phyloP scores from a whole-genome alignment of 106 monocot species.

The Dendrobium officinale region DNA sequence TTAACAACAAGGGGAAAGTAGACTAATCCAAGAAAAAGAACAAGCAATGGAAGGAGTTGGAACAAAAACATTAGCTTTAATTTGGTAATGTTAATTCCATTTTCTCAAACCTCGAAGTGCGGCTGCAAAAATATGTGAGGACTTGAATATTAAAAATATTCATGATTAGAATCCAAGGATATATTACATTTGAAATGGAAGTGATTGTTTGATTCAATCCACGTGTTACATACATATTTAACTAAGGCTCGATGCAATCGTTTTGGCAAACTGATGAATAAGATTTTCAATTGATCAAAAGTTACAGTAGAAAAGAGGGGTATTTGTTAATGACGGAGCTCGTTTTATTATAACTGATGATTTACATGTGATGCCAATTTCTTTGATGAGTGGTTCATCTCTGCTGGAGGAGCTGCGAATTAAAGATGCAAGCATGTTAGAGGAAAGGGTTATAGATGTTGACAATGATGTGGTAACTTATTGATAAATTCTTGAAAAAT shows the following conservation, averaged over 20 bases:
- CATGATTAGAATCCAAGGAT: constrained; percentile 4
- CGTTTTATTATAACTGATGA: constrained; percentile 18
- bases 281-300: background rate
- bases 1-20: no score
- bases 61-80: no score
- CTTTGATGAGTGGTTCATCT: background rate
- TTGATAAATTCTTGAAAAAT: background rate
- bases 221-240: background rate
- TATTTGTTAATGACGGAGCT: constrained; percentile 12
- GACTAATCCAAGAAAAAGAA: no score
- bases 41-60: no score
- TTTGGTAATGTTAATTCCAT: no score
- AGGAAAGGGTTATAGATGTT: background rate
- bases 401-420: constrained; percentile 8
- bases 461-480: constrained; percentile 7
- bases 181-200: constrained; percentile 11
- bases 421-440: constrained; percentile 1
- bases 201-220: background rate
- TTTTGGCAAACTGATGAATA: background rate
- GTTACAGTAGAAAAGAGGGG: constrained; percentile 1
- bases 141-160: background rate
- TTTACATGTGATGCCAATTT: constrained; percentile 14
- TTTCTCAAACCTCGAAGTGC: constrained; percentile 4
- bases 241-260: background rate
- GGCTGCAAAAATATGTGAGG: background rate